Percentiles rank a stretch among this genome's conserved stretches.
phyloP scores from a whole-genome alignment of 768 basidiomycete genomes.

The Lentinula boryana region DNA sequence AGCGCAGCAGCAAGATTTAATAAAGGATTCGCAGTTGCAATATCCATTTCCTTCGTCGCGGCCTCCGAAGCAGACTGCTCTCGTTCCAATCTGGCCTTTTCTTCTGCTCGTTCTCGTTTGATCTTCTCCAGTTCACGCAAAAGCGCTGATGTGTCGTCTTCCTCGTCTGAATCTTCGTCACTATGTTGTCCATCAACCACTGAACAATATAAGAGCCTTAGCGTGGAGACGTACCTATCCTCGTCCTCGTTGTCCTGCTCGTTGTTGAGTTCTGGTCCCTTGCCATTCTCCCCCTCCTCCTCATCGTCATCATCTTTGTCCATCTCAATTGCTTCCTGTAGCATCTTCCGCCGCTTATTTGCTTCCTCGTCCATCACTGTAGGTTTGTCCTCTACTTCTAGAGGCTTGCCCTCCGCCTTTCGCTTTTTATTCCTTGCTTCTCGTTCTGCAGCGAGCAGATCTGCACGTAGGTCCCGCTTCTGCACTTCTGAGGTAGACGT shows the following conservation, averaged over 20 bases:
- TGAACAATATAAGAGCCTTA: neutral
- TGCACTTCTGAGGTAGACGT: conserved; percentile 83
- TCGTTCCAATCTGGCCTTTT: conserved; percentile 76
- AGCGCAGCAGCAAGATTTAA: conserved; percentile 89
- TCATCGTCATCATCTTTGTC: conserved; percentile 83
- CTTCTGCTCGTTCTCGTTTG: conserved; percentile 91
- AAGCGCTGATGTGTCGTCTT: conserved; percentile 43
- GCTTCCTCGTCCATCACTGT: conserved; percentile 55
- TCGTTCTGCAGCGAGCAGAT: conserved; percentile 81
- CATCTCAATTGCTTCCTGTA: conserved; percentile 81
- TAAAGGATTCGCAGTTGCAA: conserved; percentile 84
- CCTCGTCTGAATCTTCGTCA: conserved; percentile 54
- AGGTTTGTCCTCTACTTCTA: conserved; percentile 24
- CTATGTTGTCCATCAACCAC: neutral
- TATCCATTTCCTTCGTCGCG: conserved; percentile 69
- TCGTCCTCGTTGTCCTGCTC: conserved; percentile 28
- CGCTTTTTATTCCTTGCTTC: conserved; percentile 87
- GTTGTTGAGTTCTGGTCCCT: conserved; percentile 44
- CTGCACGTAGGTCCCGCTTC: conserved; percentile 74
- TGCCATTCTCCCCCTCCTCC: conserved; percentile 27
- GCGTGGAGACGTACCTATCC: conserved; percentile 36
- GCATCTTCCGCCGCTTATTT: conserved; percentile 79
- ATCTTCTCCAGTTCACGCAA: conserved; percentile 98
- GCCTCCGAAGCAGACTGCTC: conserved; percentile 61
- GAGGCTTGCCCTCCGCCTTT: conserved; percentile 66